Base-by-base conservation (phyloP, 768 basidiomycete species). In the Russula lepida region DNA sequence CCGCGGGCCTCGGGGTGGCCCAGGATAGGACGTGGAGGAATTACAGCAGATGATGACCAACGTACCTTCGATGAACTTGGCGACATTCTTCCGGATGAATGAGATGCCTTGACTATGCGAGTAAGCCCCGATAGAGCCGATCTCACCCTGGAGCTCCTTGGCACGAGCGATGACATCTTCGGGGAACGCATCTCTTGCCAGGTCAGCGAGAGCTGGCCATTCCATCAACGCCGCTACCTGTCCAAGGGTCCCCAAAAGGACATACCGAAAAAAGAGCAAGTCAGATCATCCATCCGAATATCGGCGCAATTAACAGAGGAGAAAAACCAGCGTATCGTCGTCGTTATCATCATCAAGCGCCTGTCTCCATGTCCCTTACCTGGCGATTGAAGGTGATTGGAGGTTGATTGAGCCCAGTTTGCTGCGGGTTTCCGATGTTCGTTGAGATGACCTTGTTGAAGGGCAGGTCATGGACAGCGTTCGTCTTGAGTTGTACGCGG, bases 381-480 rank as follows among this genome's bases (percentile, higher is more conserved):
- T 98, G 95, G 58, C 95, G 80, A 61, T 84, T 81, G 71, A 92
- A 98, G 5, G 95, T 97, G 63, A 98, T 83, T 2, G 95, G 92
- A 6, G 86, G 82, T 71, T 99, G 95, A 74, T 98, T 86, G 56
- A 99, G 79, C 0, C 94, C 94, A 67, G 85, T 87, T 74, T 98
- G 95, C 74, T 99, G 95, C 0, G 97, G 95, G 70, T 99, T 98
- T 11, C 95, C 95, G 62, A 99, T 99, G 76, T 98, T 99, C 63
- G 92, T 92, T 30, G 84, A 88, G 72, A 97, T 95, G 73, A 98
- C 80, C 67, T 84, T 82, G 71, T 84, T 81, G 74, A 98, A 99
- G 17, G 93, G 92, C 17, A 98, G 79, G 21, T 76, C 77, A 65
- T 81, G 75, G 25, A 76, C 5, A n/a, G 19, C 74, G 58, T 57